phyloP scores from a whole-genome alignment of 176 grass and related monocot genomes.

The Pontederia paniculata region DNA sequence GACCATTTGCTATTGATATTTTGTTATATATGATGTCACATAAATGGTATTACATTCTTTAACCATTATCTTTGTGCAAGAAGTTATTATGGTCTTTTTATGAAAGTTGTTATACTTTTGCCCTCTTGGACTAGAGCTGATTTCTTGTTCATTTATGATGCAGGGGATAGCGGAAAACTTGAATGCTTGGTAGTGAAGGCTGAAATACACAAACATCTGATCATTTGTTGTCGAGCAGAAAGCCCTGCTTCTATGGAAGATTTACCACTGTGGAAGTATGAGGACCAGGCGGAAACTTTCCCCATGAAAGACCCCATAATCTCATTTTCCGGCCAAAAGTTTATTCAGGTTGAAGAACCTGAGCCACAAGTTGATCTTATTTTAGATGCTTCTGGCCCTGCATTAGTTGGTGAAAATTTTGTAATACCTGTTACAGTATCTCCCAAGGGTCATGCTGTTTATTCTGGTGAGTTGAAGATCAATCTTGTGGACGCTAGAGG shows the following conservation, averaged over 20 bases:
- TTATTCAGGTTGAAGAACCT: conserved; percentile 78
- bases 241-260: conserved; percentile 94
- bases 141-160: conserved; percentile 15
- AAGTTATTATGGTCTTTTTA: neutral
- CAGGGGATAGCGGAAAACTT: conserved; percentile 95
- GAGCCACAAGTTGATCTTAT: conserved; percentile 70
- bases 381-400: conserved; percentile 47
- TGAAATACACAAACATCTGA: conserved; percentile 62
- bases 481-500: conserved; percentile 95
- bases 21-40: too few relatives aligned
- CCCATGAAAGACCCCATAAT: conserved; percentile 61
- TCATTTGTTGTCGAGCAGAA: conserved; percentile 68
- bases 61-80: too few relatives aligned
- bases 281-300: conserved; percentile 52
- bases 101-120: neutral
- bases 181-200: conserved; percentile 73
- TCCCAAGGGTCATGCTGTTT: conserved; percentile 59
- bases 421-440: conserved; percentile 45
- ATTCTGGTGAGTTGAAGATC: conserved; percentile 94
- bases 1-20: too few relatives aligned
- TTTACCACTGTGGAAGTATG: conserved; percentile 74
- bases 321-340: conserved; percentile 58
- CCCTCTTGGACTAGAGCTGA: conserved; percentile 12
- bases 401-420: conserved; percentile 87
- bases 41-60: too few relatives aligned